These are phyloP conservation scores for Arthroderma sp. DNA, from an alignment of 2,329 filamentous ascomycete genomes.

Conservation along the genomic window DNA sequence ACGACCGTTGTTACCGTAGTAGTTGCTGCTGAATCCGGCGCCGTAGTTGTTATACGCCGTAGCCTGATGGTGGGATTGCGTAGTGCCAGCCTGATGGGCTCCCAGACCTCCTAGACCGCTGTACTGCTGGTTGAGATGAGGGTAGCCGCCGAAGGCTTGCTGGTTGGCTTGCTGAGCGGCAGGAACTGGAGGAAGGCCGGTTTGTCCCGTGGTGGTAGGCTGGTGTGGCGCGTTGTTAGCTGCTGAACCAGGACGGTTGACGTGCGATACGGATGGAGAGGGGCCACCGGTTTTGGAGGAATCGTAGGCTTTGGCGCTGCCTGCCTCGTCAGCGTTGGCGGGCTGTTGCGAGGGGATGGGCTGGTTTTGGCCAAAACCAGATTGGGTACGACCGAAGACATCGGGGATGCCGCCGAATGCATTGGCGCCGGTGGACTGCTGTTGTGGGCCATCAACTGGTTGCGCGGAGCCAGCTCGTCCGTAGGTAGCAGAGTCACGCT, in stretches of 20 bases:
- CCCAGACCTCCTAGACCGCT: slow-evolving; percentile 32
- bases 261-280: slow-evolving; percentile 50
- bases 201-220: slow-evolving; percentile 34
- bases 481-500: slow-evolving; percentile 45
- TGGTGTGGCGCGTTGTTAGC: slow-evolving; percentile 47
- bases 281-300: slow-evolving; percentile 47
- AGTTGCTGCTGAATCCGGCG: slow-evolving; percentile 31
- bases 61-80: slow-evolving; percentile 30
- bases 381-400: slow-evolving; percentile 47
- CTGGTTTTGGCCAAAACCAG: slow-evolving; percentile 46
- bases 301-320: slow-evolving; percentile 43
- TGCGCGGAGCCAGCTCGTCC: slow-evolving; percentile 47
- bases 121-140: slow-evolving; percentile 42
- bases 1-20: slow-evolving; percentile 34
- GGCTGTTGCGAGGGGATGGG: slow-evolving; percentile 40
- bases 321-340: slow-evolving; percentile 39
- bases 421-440: slow-evolving; percentile 38
- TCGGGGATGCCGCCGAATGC: slow-evolving; percentile 46
- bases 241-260: slow-evolving; percentile 51
- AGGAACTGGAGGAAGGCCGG: slow-evolving; percentile 43
- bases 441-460: slow-evolving; percentile 42
- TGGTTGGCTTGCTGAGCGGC: slow-evolving; percentile 39
- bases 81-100: slow-evolving; percentile 32
- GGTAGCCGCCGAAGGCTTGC: slow-evolving; percentile 46
- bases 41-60: slow-evolving; percentile 34